These are phyloP conservation scores for Rubus idaeus DNA, from an alignment of 306 rosid genomes.

Conservation along the genomic window DNA sequence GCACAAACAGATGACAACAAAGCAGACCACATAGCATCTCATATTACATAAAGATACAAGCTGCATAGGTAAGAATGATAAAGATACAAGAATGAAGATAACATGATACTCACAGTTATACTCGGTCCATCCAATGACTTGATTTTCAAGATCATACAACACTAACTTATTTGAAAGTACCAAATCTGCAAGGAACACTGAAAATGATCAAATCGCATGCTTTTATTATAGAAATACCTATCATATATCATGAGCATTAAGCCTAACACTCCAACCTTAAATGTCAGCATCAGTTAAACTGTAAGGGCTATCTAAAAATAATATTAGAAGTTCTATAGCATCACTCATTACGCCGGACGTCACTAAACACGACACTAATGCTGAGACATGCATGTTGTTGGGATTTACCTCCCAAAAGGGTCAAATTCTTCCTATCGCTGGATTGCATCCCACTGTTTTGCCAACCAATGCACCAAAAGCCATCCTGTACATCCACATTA, in stretches of 20 bases:
- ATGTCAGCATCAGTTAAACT: neutral
- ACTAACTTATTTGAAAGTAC: conserved; percentile 93
- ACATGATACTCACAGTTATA: conserved; percentile 74
- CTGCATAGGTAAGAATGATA: neutral
- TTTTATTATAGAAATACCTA: neutral
- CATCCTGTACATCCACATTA: conserved; percentile 57
- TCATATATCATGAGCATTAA: conserved; percentile 3
- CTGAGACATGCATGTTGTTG: conserved; percentile 7
- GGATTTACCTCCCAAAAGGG: conserved; percentile 86
- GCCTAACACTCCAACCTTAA: neutral
- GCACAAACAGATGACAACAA: neutral
- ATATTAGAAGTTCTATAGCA: neutral
- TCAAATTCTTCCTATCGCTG: conserved; percentile 79
- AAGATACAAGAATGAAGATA: neutral
- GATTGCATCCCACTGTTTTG: conserved; percentile 93
- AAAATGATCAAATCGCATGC: conserved; percentile 5
- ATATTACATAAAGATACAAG: neutral
- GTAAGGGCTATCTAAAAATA: neutral
- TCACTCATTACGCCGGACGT: neutral
- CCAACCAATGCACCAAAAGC: conserved; percentile 96
- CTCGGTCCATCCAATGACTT: conserved; percentile 90
- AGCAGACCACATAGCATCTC: neutral
- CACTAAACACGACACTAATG: neutral
- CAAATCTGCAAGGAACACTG: conserved; percentile 63
- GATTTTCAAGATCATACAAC: conserved; percentile 84